Evolutionary conservation across 1,284 basidiomycete genomes (phyloP).

Genomic region (Puccinia hordei): DNA sequence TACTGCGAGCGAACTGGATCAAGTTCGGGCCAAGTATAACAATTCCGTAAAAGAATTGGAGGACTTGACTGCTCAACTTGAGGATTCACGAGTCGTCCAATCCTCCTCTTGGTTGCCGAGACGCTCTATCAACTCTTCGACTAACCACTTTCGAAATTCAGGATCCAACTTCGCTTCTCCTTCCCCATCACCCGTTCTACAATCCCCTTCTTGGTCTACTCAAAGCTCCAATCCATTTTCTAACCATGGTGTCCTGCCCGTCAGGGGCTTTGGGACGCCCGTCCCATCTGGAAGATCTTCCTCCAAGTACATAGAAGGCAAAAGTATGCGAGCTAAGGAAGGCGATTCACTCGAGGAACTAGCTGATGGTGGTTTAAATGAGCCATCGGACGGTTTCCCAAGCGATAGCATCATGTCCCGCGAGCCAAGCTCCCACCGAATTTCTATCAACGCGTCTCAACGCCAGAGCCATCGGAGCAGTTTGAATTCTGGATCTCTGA

Average conservation of each 20-base stretch:
- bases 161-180: neutral
- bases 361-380: conserved; percentile 4
- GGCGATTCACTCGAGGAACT: conserved; percentile 51
- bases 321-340: neutral
- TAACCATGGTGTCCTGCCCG: conserved; percentile 68
- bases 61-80: neutral
- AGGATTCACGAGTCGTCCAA: neutral
- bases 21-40: conserved; percentile 20
- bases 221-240: conserved; percentile 75
- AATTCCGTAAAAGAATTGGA: conserved; percentile 4
- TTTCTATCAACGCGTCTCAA: conserved; percentile 6
- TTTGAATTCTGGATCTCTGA: neutral
- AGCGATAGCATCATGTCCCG: conserved; percentile 29
- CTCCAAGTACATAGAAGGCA: neutral
- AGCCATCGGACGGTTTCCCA: neutral
- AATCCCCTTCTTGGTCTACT: conserved; percentile 66
- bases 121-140: conserved; percentile 3
- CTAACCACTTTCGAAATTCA: neutral
- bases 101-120: neutral
- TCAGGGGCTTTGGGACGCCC: neutral
- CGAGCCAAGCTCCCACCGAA: neutral
- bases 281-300: conserved; percentile 69
- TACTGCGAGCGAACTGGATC: conserved; percentile 12
- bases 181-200: conserved; percentile 4
- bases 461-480: conserved; percentile 24